Base-by-base conservation (phyloP, 2,329 filamentous ascomycete genomes). In the Podosphaera xanthii region DNA sequence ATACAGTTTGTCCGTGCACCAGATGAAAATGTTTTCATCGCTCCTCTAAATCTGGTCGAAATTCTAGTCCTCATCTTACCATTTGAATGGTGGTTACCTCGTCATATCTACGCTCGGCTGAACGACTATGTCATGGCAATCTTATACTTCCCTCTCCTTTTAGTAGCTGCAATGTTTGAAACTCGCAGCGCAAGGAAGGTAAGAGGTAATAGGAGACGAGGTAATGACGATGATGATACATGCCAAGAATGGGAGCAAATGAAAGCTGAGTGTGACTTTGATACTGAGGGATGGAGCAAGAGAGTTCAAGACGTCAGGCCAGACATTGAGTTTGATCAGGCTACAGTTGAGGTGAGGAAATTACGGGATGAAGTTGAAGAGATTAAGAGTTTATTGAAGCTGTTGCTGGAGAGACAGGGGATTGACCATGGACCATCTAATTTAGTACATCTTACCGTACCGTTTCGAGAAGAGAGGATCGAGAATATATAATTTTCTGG, bases 21-120 rank as follows among this genome's bases (percentile, higher is more conserved):
- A 0, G 92, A 98, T 66, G 92, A 98, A 71, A 98, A 98, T 65
- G 92, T 98, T 59, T 98, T 92, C 72, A 95, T 98, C 67, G 83
- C 92, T 0, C 92, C 92, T 0, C 86, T 98, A 72, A 98, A 98
- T 70, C 77, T 98, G 1, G 79, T 98, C 61, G 92, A 98, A 70
- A 82, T 97, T 22, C 76, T 95, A 62, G 74, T 80, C 61, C 78
- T 96, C 2, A 79, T 86, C 46, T 68, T 94, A 0, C 87, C 87
- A 0, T 83, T 94, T 58, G 92, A 97, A 74, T 98, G 92, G 92
- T 98, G 91, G 92, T 77, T 98, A 75, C 73, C 80, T 62, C 66
- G 74, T 5, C 71, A 71, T n/a, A 58, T 50, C 1, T 98, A 97
- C 69, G 84, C 90, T 64, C 77, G 78, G 40, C 72, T 97, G 59